Evolutionary conservation across 2,329 filamentous ascomycete species (phyloP).

Genomic region (Phialophora verrucosa): DNA sequence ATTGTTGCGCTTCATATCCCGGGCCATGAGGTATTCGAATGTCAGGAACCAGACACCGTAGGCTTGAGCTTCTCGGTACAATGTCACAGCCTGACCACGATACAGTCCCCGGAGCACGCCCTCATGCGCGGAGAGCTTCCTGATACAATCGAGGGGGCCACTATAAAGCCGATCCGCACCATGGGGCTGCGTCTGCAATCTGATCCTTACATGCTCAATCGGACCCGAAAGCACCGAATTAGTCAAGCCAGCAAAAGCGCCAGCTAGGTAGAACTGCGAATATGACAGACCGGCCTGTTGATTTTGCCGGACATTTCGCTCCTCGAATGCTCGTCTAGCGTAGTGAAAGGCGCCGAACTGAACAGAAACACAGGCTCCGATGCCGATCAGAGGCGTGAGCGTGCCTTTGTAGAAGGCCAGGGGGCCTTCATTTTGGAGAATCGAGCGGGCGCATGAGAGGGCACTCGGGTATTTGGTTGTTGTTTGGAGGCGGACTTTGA

Average conservation of each 20-base stretch:
- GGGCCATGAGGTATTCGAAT: slow-evolving; percentile 96
- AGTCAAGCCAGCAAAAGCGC: slow-evolving; percentile 88
- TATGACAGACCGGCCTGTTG: slow-evolving; percentile 68
- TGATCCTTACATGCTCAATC: slow-evolving; percentile 96
- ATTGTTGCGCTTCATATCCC: slow-evolving; percentile 77
- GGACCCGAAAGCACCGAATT: slow-evolving; percentile 88
- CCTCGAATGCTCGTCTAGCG: slow-evolving; percentile 84
- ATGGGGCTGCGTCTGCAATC: slow-evolving; percentile 95
- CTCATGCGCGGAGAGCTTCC: slow-evolving; percentile 74
- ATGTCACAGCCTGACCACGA: slow-evolving; percentile 83
- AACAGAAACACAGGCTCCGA: slow-evolving; percentile 95
- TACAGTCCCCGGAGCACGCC: slow-evolving; percentile 77
- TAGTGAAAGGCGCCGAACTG: slow-evolving; percentile 98
- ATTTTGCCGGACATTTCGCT: slow-evolving; percentile 60
- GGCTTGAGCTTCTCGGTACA: slow-evolving; percentile 87
- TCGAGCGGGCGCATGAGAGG: slow-evolving; percentile 77
- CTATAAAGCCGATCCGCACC: slow-evolving; percentile 73
- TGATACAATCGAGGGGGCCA: slow-evolving; percentile 88
- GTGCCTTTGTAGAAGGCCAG: slow-evolving; percentile 98
- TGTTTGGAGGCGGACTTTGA: slow-evolving; percentile 97
- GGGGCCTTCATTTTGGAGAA: slow-evolving; percentile 85
- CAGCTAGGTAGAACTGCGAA: slow-evolving; percentile 84
- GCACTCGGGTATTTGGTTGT: slow-evolving; percentile 80
- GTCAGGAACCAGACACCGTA: slow-evolving; percentile 95
- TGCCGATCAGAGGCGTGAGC: slow-evolving; percentile 89